These are phyloP conservation scores for Rhodotorula sphaerocarpa DNA, from an alignment of 768 basidiomycete species.

Conservation along the genomic window DNA sequence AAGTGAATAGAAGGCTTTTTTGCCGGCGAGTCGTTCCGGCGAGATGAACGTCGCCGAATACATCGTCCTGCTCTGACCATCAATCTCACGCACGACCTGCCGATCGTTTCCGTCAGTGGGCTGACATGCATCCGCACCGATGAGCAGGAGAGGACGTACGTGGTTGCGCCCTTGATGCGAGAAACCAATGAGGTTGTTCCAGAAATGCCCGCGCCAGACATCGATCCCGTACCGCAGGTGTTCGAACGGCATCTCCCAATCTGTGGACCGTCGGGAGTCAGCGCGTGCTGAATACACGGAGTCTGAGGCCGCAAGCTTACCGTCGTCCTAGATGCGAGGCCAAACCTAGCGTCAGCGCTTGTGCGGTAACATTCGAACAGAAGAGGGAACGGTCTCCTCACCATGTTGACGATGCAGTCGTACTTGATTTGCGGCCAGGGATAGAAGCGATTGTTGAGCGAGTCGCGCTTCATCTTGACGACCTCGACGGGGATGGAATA, in stretches of 20 bases:
- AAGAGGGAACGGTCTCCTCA: too few relatives aligned
- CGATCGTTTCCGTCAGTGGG: not conserved
- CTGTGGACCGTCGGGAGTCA: not conserved
- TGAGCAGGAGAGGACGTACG: not conserved
- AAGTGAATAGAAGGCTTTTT: not conserved
- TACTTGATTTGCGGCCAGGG: slow-evolving; percentile 7
- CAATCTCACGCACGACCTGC: not conserved
- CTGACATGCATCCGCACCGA: too few relatives aligned
- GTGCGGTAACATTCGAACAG: too few relatives aligned
- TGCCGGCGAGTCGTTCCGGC: not conserved
- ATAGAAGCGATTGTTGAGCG: slow-evolving; percentile 12
- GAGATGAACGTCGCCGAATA: not conserved
- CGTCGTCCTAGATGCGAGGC: not conserved
- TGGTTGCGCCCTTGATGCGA: not conserved
- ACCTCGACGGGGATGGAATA: slow-evolving; percentile 8
- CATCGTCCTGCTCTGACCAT: not conserved
- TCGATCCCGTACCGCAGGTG: not conserved
- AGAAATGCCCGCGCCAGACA: slow-evolving; percentile 2
- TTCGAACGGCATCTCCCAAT: slow-evolving; percentile 4
- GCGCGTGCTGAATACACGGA: not conserved
- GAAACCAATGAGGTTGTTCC: not conserved
- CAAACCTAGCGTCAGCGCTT: too few relatives aligned
- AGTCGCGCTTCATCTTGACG: not conserved
- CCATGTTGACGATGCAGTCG: slow-evolving; percentile 6
- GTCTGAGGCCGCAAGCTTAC: not conserved